A percentile compares a stretch with the other conserved stretches of the same genome.
Evolutionary conservation across 257 asterid genomes (phyloP).

Genomic region (Solanum pinnatisectum): DNA sequence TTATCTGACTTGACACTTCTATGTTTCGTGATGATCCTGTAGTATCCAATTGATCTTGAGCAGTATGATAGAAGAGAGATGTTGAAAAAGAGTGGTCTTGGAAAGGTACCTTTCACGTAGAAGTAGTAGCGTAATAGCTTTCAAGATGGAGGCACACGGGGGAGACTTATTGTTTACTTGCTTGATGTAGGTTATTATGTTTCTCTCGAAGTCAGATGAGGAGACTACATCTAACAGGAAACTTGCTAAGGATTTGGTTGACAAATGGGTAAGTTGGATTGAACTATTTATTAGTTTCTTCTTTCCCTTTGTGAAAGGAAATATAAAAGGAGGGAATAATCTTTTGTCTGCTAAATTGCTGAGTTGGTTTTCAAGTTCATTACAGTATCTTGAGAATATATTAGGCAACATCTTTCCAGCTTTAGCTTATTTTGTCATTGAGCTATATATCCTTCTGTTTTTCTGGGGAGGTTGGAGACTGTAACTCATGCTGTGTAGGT

Average conservation of each 20-base stretch:
- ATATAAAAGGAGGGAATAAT: background rate
- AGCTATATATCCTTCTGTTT: background rate
- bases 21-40: slow-evolving; percentile 19
- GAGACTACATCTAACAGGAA: slow-evolving; percentile 85
- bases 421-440: background rate
- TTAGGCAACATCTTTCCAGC: background rate
- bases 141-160: background rate
- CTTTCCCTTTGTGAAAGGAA: background rate
- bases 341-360: background rate
- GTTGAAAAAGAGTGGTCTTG: slow-evolving; percentile 82
- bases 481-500: background rate
- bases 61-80: slow-evolving; percentile 78
- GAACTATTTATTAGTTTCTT: background rate
- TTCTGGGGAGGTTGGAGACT: background rate
- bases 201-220: slow-evolving; percentile 85
- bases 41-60: slow-evolving; percentile 90
- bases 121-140: background rate
- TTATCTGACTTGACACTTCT: background rate
- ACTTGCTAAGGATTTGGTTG: slow-evolving; percentile 95
- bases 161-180: background rate
- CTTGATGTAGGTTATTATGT: slow-evolving; percentile 80
- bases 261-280: slow-evolving; percentile 71
- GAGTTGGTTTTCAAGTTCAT: background rate
- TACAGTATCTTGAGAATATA: background rate
- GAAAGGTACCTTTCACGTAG: slow-evolving; percentile 46